Percentiles rank a stretch among this genome's conserved stretches.
phyloP scores from a whole-genome alignment of 805 yeast genomes.

The Lipomyces spencermartinsiae region DNA sequence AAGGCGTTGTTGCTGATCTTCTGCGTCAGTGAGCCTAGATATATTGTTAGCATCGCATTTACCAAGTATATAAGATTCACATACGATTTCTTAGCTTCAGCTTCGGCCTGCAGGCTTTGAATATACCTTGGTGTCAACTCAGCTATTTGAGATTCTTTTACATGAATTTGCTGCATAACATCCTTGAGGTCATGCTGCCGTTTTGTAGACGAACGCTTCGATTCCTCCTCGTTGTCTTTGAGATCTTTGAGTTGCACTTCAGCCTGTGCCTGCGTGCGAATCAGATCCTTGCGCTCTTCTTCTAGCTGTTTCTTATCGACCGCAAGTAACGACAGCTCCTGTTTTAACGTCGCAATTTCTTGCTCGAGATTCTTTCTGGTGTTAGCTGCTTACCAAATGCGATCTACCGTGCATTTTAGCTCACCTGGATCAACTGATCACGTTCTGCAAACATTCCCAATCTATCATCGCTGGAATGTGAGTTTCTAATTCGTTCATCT shows the following conservation, averaged over 20 bases:
- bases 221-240: conserved; percentile 40
- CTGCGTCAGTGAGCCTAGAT: conserved; percentile 28
- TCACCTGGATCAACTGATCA: conserved; percentile 49
- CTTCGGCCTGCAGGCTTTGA: conserved; percentile 26
- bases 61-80: conserved; percentile 2
- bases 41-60: background rate
- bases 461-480: conserved; percentile 60
- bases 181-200: conserved; percentile 26
- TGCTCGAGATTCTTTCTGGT: conserved; percentile 20
- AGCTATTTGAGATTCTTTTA: conserved; percentile 23
- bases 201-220: conserved; percentile 37
- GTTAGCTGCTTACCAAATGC: conserved; percentile 3
- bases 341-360: conserved; percentile 55
- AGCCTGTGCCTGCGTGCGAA: conserved; percentile 47
- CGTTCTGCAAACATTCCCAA: conserved; percentile 65
- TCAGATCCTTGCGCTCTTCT: conserved; percentile 54
- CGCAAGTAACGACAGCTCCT: conserved; percentile 57
- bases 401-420: background rate
- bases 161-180: conserved; percentile 23
- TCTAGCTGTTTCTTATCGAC: conserved; percentile 65
- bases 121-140: conserved; percentile 28
- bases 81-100: conserved; percentile 27
- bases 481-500: conserved; percentile 57
- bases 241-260: conserved; percentile 46
- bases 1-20: conserved; percentile 47